Conservation (phyloP, 2,329 filamentous ascomycete species). For the Magnaporthiopsis incrustans region DNA sequence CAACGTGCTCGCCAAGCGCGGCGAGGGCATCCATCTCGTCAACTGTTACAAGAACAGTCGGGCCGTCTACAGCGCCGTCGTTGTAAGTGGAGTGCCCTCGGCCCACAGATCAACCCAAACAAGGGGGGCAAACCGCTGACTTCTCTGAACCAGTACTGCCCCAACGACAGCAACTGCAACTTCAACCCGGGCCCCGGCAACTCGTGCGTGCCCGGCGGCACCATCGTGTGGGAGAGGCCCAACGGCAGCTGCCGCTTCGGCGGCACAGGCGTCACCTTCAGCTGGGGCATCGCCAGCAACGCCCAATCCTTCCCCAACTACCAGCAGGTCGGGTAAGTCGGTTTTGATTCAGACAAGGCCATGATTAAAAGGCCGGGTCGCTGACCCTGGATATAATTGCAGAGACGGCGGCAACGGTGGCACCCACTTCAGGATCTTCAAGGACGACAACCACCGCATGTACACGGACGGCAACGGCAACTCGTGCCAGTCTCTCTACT, state of each 20-base stretch:
- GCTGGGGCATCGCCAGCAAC: conserved; percentile 13
- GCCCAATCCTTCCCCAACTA: conserved; percentile 12
- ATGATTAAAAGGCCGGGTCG: too few relatives aligned
- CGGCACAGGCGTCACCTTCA: conserved; percentile 13
- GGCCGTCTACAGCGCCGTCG: conserved; percentile 5
- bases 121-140: too few relatives aligned
- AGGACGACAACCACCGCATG: conserved; percentile 12
- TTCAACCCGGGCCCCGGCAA: conserved; percentile 8
- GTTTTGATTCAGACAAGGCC: too few relatives aligned
- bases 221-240: conserved; percentile 12
- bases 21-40: conserved; percentile 14
- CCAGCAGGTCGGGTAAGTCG: conserved; percentile 11
- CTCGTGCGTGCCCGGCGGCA: conserved; percentile 8
- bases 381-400: not conserved
- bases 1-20: conserved; percentile 10
- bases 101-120: too few relatives aligned
- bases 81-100: conserved; percentile 7
- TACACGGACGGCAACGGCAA: conserved; percentile 11
- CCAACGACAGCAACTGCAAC: conserved; percentile 16
- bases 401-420: conserved; percentile 10
- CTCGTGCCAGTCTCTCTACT: conserved; percentile 11
- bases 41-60: too few relatives aligned
- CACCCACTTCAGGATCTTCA: conserved; percentile 10
- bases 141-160: conserved; percentile 14
- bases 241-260: conserved; percentile 13